Base-by-base conservation (phyloP, 805 yeast genomes). In the Ogataea allantospora region DNA sequence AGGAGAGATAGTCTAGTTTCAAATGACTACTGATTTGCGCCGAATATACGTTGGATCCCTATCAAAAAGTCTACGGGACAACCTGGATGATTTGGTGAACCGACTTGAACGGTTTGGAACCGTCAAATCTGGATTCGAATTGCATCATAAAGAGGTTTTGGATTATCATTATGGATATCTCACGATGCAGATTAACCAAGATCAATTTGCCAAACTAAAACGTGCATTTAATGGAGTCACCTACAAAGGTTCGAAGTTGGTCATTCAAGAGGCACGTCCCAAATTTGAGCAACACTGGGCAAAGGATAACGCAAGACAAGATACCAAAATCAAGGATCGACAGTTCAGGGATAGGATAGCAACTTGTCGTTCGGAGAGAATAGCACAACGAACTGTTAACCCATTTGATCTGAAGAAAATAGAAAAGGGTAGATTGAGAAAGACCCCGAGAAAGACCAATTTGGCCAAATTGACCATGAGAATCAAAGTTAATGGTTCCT, bases 191-290 rank as follows among this genome's bases (percentile, higher is more conserved):
- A 58, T 81, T 9, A 58, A 69, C 1, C 65, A 68, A 3, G 60
- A 63, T 14, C 66, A 70, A 23, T 77, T 71, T 38, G 63, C 60
- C 1, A 74, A 73, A 31, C 60, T 91, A 35, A 71, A 72, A 41
- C 57, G 63, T 6, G 66, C 83, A 0, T 71, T 86, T 46, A 75
- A 87, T 55, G 93, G 89, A 20, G 75, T 83, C 2, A 74, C 73
- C 17, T 91, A 72, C 62, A 87, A 84, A 71, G 95, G 95, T 2
- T 70, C 82, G 17, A 76, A 71, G 36, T 59, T 91, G 23, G 66
- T 68, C 2, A 62, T 91, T 7, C 77, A 72, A 35, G 57, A 64
- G 30, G 96, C 97, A 3, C 76, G 71, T 47, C 78, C 78, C 0
- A 66, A 66, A 29, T 83, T 63, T 59, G 51, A 62, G 30, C 65